Evolutionary conservation across 129 eudicot genomes (phyloP).

Genomic region (Silybum marianum): DNA sequence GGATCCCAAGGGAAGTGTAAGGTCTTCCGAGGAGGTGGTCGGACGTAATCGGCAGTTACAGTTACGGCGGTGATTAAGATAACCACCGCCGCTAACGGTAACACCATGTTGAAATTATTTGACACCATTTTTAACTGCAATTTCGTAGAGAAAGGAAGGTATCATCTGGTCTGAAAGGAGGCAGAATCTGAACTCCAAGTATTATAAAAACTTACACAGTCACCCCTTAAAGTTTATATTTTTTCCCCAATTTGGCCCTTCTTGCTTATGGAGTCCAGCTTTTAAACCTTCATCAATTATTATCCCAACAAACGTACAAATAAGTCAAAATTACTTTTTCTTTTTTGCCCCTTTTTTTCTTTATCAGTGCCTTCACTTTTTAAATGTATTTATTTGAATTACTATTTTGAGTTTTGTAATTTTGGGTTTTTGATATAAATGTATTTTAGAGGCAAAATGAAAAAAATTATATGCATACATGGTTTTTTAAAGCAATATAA

Average conservation of each 20-base stretch:
- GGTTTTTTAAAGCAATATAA: too few species aligned
- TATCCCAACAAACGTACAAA: constrained; percentile 20
- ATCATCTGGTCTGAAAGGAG: constrained; percentile 9
- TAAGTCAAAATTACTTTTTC: constrained; percentile 8
- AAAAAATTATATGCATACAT: too few species aligned
- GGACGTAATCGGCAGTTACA: constrained; percentile 46
- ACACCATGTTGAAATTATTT: constrained; percentile 22
- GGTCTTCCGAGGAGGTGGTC: constrained; percentile 71
- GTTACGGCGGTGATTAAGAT: constrained; percentile 10
- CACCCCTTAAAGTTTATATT: neutral
- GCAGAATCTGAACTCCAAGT: constrained; percentile 13
- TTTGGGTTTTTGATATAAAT: too few species aligned
- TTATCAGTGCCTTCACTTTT: constrained; percentile 8
- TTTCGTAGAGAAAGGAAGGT: constrained; percentile 5
- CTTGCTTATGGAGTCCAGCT: neutral
- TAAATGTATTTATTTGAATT: too few species aligned
- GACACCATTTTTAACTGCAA: constrained; percentile 37
- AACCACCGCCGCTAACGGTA: constrained; percentile 28
- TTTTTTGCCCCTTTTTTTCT: neutral
- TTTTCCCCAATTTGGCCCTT: neutral
- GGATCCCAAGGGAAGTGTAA: constrained; percentile 56
- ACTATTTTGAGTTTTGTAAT: too few species aligned
- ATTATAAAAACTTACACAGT: neutral
- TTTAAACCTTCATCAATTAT: constrained; percentile 9
- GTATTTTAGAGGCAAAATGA: too few species aligned